Percentiles rank a stretch among this genome's conserved stretches.
These are phyloP conservation scores for Polyporus arcularius DNA, from an alignment of 768 basidiomycete species.

Conservation along the genomic window DNA sequence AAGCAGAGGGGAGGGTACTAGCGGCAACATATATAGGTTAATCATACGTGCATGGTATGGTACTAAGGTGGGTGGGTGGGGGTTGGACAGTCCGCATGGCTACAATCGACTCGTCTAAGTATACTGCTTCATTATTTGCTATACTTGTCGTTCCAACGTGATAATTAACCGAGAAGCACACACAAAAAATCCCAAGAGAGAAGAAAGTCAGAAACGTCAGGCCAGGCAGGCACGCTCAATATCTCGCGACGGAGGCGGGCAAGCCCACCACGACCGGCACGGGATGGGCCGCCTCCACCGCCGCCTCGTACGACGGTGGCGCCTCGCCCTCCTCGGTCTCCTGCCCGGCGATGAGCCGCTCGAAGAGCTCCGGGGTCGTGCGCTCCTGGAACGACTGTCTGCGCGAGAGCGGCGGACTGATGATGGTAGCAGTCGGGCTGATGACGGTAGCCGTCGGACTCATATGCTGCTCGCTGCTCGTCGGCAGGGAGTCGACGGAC, in stretches of 20 bases:
- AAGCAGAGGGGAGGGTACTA: too few relatives aligned
- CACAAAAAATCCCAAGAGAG: too few relatives aligned
- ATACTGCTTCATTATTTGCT: not conserved
- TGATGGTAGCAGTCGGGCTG: not conserved
- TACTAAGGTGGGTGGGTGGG: too few relatives aligned
- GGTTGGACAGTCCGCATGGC: not conserved
- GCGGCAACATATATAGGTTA: too few relatives aligned
- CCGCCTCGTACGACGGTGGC: slow-evolving; percentile 71
- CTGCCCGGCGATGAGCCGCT: slow-evolving; percentile 79
- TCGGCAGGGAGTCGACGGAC: slow-evolving; percentile 6
- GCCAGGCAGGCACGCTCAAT: not conserved
- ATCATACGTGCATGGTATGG: too few relatives aligned
- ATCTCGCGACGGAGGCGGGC: not conserved
- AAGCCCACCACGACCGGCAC: not conserved
- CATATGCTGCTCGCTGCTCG: not conserved
- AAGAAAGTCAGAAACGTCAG: not conserved
- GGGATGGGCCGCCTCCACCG: slow-evolving; percentile 1
- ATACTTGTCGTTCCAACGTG: too few relatives aligned
- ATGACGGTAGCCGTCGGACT: too few relatives aligned
- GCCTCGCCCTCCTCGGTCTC: slow-evolving; percentile 81
- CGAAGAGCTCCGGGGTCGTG: slow-evolving; percentile 52
- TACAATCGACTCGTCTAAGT: not conserved
- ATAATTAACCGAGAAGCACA: too few relatives aligned
- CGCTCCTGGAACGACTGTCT: slow-evolving; percentile 39
- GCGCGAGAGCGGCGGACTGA: slow-evolving; percentile 12